Percentiles rank a stretch among this genome's conserved stretches.
Conservation (phyloP, 306 rosid species). For the Psophocarpus tetragonolobus region DNA sequence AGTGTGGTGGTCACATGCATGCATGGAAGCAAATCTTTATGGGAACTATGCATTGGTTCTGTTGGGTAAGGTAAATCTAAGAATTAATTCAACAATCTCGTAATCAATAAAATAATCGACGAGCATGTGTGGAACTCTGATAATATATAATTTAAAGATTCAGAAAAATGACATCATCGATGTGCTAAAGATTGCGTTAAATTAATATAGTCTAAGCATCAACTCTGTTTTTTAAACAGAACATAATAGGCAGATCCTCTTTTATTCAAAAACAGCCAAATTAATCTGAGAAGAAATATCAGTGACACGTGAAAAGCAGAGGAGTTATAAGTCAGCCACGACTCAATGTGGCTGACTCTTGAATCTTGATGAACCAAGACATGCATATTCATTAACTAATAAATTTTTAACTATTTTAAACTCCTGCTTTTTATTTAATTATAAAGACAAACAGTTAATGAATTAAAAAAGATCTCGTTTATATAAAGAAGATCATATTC, state of each 20-base stretch:
- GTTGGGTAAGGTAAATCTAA: conserved; percentile 33
- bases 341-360: background rate
- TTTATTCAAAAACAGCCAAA: conserved; percentile 24
- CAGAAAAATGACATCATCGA: conserved; percentile 42
- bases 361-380: background rate
- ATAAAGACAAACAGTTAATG: background rate
- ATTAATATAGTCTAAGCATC: conserved; percentile 7
- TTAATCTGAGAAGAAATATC: conserved; percentile 14
- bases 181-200: conserved; percentile 5
- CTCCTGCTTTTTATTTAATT: background rate
- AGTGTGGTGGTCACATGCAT: conserved; percentile 38
- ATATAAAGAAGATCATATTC: background rate
- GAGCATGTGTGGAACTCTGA: conserved; percentile 40
- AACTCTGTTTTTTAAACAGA: conserved; percentile 18
- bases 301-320: conserved; percentile 33
- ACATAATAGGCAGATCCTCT: conserved; percentile 29
- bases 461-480: background rate
- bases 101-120: conserved; percentile 34
- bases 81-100: conserved; percentile 45
- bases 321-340: conserved; percentile 3
- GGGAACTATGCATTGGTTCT: conserved; percentile 8
- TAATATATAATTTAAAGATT: conserved; percentile 24
- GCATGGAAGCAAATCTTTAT: conserved; percentile 32
- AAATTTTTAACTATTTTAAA: background rate
- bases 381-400: background rate